A percentile compares a stretch with the other conserved stretches of the same genome.
phyloP scores from a whole-genome alignment of 495 filamentous ascomycete species.

The Tuber aestivum region DNA sequence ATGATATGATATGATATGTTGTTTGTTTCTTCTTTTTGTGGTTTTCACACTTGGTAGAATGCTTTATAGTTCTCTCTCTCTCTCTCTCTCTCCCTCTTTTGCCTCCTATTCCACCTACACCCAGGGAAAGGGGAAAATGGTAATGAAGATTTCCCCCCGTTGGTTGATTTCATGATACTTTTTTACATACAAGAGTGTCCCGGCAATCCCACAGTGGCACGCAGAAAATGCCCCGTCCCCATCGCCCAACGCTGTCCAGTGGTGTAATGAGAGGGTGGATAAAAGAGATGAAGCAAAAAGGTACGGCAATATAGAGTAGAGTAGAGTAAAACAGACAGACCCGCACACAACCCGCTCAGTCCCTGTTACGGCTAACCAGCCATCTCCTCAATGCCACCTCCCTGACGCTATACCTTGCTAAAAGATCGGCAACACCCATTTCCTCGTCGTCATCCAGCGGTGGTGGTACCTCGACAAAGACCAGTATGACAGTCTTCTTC shows the following conservation, averaged over 20 bases:
- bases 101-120: neutral
- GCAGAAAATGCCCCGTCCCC: slow-evolving; percentile 12
- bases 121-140: neutral
- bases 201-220: neutral
- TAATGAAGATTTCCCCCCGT: neutral
- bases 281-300: slow-evolving; percentile 10
- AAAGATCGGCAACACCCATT: slow-evolving; percentile 55
- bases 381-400: slow-evolving; percentile 79
- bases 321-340: neutral
- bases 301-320: neutral
- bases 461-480: slow-evolving; percentile 85
- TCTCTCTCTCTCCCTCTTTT: too few species aligned
- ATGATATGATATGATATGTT: too few species aligned
- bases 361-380: slow-evolving; percentile 70
- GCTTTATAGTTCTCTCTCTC: neutral
- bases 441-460: slow-evolving; percentile 50
- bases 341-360: slow-evolving; percentile 44
- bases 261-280: slow-evolving; percentile 14
- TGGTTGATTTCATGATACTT: neutral
- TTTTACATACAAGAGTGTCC: neutral
- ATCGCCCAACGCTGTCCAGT: slow-evolving; percentile 23
- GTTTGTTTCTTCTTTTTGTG: neutral
- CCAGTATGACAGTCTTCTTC: slow-evolving; percentile 76
- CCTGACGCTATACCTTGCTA: slow-evolving; percentile 69
- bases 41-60: slow-evolving; percentile 2